Conservation (phyloP, 352 stramenopile species). For the Globisporangium emineosum region DNA sequence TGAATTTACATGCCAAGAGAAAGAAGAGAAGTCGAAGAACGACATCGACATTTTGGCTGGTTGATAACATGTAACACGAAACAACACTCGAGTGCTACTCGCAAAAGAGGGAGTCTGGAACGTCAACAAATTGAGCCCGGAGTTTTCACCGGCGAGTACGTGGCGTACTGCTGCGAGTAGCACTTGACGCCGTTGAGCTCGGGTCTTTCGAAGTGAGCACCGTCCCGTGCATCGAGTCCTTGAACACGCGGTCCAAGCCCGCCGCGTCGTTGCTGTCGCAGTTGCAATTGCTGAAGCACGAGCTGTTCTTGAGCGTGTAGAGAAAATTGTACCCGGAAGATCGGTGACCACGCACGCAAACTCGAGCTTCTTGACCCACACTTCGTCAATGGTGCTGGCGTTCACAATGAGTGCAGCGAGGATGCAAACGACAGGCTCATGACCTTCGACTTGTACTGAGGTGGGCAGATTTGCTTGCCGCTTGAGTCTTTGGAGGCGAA, state of each 20-base stretch:
- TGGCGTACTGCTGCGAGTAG: slow-evolving; percentile 1
- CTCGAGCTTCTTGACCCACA: background rate
- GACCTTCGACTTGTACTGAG: background rate
- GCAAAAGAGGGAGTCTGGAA: too few species aligned
- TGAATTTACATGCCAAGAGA: too few species aligned
- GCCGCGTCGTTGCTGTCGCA: background rate
- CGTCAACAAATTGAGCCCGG: too few species aligned
- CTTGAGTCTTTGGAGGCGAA: background rate
- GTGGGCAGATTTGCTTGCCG: background rate
- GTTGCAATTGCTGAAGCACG: background rate
- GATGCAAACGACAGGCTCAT: background rate
- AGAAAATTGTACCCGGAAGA: too few species aligned
- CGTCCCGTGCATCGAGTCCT: background rate
- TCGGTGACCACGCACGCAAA: background rate
- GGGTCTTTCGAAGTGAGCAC: background rate
- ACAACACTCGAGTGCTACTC: too few species aligned
- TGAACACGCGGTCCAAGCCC: background rate
- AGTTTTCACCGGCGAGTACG: background rate
- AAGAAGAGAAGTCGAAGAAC: too few species aligned
- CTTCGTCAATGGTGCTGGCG: background rate
- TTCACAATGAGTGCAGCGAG: background rate
- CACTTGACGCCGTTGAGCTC: background rate
- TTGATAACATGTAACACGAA: too few species aligned
- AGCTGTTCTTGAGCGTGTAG: background rate
- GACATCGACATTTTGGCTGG: too few species aligned